These are phyloP conservation scores for Azolla pinnata DNA, from an alignment of 75 land plant species.

Conservation along the genomic window DNA sequence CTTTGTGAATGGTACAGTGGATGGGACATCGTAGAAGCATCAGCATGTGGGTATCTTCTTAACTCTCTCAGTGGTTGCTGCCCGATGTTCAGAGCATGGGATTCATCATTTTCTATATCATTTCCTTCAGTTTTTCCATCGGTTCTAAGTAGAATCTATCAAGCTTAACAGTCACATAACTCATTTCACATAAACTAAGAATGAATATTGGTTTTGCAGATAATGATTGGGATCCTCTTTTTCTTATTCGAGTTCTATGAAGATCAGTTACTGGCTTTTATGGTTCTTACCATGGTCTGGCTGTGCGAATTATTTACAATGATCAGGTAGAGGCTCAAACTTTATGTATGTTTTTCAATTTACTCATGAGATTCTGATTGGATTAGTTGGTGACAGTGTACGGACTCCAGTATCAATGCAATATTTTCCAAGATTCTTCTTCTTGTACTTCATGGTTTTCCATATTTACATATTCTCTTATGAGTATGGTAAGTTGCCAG, in stretches of 20 bases:
- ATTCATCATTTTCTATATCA: too few species aligned
- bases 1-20: too few species aligned
- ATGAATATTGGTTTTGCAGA: slow-evolving; percentile 39
- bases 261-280: slow-evolving; percentile 95
- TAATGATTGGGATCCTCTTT: slow-evolving; percentile 97
- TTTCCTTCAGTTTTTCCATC: too few species aligned
- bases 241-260: slow-evolving; percentile 98
- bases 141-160: too few species aligned
- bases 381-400: slow-evolving; percentile 56
- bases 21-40: too few species aligned
- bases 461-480: slow-evolving; percentile 98
- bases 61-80: too few species aligned
- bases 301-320: slow-evolving; percentile 69
- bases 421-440: slow-evolving; percentile 97
- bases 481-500: slow-evolving; percentile 93
- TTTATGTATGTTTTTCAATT: background rate
- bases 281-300: slow-evolving; percentile 95
- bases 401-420: slow-evolving; percentile 91
- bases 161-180: too few species aligned
- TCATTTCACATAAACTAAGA: too few species aligned
- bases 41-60: too few species aligned
- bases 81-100: too few species aligned
- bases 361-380: background rate
- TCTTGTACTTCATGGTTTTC: slow-evolving; percentile 92
- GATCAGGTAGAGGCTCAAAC: slow-evolving; percentile 54